phyloP scores from a whole-genome alignment of 805 yeast species.

The Tetrapisispora arboricola region DNA sequence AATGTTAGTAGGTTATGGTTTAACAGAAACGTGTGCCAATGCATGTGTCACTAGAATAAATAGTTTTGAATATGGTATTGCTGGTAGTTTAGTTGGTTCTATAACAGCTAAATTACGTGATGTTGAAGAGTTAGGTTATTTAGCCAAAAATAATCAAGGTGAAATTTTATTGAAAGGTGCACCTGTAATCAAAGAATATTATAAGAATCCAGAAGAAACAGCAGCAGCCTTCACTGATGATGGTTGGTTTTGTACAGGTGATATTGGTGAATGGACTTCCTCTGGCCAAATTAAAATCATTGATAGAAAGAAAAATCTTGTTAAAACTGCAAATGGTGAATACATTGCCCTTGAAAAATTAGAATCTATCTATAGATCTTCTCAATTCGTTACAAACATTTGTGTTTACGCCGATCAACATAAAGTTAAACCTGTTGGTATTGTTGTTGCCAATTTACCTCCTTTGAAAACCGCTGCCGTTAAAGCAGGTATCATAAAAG shows the following conservation, averaged over 20 bases:
- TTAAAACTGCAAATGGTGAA: conserved; percentile 94
- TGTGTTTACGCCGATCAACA: conserved; percentile 88
- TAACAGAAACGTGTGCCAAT: conserved; percentile 93
- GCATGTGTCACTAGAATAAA: conserved; percentile 57
- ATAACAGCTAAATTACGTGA: conserved; percentile 83
- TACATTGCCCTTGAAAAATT: conserved; percentile 93
- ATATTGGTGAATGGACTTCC: conserved; percentile 85
- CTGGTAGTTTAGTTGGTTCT: conserved; percentile 76
- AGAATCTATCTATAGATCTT: conserved; percentile 84
- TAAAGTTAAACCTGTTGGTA: conserved; percentile 87
- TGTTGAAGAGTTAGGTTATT: conserved; percentile 84
- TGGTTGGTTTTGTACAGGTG: conserved; percentile 96
- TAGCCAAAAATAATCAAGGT: conserved; percentile 85
- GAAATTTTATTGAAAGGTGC: conserved; percentile 76
- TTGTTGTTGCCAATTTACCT: conserved; percentile 70
- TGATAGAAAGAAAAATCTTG: conserved; percentile 92
- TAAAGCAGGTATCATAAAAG: conserved; percentile 40
- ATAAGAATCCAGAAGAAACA: conserved; percentile 75
- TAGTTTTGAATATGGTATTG: conserved; percentile 60
- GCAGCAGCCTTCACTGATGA: conserved; percentile 61
- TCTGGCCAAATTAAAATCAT: conserved; percentile 73
- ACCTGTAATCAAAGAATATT: conserved; percentile 67
- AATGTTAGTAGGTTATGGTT: conserved; percentile 88
- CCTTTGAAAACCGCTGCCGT: conserved; percentile 53
- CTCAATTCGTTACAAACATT: conserved; percentile 61